Evolutionary conservation across 1,139 yeast species (phyloP), one percentile per base, ranked within the genome.

Genomic region (Neolecta irregularis): DNA sequence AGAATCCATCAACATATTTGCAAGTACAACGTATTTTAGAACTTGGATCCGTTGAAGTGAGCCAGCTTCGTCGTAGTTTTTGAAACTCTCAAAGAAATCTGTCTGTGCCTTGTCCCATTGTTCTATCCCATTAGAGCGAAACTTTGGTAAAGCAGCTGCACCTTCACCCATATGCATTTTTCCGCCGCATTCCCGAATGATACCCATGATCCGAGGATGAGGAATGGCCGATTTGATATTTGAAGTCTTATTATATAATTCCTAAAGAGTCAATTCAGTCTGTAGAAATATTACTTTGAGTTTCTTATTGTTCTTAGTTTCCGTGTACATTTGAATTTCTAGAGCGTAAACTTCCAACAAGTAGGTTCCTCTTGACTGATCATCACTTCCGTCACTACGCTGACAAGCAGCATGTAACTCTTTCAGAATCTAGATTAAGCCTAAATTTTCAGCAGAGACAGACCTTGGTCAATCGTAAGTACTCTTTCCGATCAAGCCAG

Each of bases 11-110:
- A 79, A 55, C 43, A 78, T 59, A 6, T 77, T 71, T 20, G 80
- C 68, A 7, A 78, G 51, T 2, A 74, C 71, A 43, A 74, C 63
- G 51, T 73, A 74, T 44, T 71, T 70, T 43, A 79, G 60, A 3
- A 73, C 68, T 18, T 55, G 52, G 23, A 66, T 60, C 40, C 79
- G 65, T 33, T 60, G 60, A 15, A 60, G 53, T 38, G 77, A 71
- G 1, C 91, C 92, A 19, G 80, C 75, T 53, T 78, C 92, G 51
- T 79, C 91, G 52, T 72, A 78, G 44, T 68, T 73, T 46, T 74
- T 74, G 54, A 79, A 79, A 36, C 79, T 64, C 46, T 74, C 81
- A 49, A 74, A 76, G 46, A 76, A 74, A 42, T 69, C 75, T 32
- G 64, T 59, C 24, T 78, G 64, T 0, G 92, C 81, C 35, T 56